Conservation (phyloP, 495 filamentous ascomycete species). For the Podospora pseudocomata region DNA sequence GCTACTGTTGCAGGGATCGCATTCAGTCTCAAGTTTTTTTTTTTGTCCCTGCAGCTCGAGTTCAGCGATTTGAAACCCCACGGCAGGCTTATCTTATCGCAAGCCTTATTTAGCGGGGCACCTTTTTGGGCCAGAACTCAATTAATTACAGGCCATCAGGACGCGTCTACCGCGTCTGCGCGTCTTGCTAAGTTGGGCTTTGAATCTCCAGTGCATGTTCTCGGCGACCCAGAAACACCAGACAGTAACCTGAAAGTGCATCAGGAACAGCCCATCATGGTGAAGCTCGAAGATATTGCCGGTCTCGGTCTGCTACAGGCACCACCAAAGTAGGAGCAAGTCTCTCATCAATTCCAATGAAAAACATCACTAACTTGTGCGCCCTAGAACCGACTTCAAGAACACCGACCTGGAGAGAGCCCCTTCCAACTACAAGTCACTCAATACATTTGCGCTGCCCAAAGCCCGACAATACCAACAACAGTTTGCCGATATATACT, state of each 20-base stretch:
- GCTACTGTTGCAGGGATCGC: constrained; percentile 11
- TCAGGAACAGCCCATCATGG: constrained; percentile 21
- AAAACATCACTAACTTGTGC: neutral
- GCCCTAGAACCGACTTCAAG: neutral
- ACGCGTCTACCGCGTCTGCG: constrained; percentile 11
- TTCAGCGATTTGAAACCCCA: constrained; percentile 21
- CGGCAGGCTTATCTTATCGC: constrained; percentile 34
- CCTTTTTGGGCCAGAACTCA: constrained; percentile 11
- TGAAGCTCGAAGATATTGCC: constrained; percentile 32
- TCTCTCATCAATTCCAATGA: neutral
- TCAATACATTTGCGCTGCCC: constrained; percentile 67
- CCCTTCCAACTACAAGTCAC: constrained; percentile 67
- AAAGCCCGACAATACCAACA: constrained; percentile 80
- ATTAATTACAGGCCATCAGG: constrained; percentile 10
- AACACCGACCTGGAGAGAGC: constrained; percentile 32
- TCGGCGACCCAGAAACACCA: neutral
- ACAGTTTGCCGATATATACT: constrained; percentile 97
- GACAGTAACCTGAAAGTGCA: neutral
- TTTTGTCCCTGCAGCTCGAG: constrained; percentile 26
- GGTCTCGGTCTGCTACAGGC: constrained; percentile 29
- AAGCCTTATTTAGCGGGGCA: constrained; percentile 23
- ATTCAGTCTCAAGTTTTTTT: constrained; percentile 21
- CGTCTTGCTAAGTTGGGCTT: constrained; percentile 12
- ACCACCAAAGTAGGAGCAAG: constrained; percentile 24
- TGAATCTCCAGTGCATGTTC: neutral